These are phyloP conservation scores for Hanseniaspora hatyaiensis DNA, from an alignment of 805 yeast species.

Conservation along the genomic window DNA sequence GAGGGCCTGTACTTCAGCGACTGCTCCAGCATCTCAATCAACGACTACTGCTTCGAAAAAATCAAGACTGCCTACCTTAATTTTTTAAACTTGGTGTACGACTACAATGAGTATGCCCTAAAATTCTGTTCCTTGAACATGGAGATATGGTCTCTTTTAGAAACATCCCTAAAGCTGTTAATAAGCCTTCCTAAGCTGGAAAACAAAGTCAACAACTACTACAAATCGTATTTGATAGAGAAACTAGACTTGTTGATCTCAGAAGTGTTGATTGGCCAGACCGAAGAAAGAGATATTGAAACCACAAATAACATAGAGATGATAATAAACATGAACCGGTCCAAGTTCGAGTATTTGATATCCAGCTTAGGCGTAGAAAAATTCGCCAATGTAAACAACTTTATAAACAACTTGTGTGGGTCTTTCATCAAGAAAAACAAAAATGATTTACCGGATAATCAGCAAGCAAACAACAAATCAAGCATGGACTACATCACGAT, in stretches of 20 bases:
- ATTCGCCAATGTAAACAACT: background rate
- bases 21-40: conserved; percentile 16
- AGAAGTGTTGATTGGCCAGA: conserved; percentile 2
- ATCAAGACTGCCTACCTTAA: conserved; percentile 27
- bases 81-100: conserved; percentile 28
- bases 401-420: conserved; percentile 8
- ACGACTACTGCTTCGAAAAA: conserved; percentile 31
- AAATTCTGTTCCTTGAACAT: conserved; percentile 2
- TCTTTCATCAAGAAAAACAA: background rate
- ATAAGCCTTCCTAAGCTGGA: conserved; percentile 26
- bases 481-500: conserved; percentile 4
- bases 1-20: no score
- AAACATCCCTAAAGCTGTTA: conserved; percentile 26
- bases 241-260: conserved; percentile 23
- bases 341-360: background rate
- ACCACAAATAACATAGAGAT: conserved; percentile 7
- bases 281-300: background rate
- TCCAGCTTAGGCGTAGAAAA: conserved; percentile 5
- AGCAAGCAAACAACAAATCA: background rate
- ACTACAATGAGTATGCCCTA: conserved; percentile 21
- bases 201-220: conserved; percentile 29
- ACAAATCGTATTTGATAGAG: conserved; percentile 29
- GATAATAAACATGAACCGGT: conserved; percentile 12
- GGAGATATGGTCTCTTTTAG: conserved; percentile 23
- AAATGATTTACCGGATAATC: background rate